These are phyloP conservation scores for Crucibulum laeve DNA, from an alignment of 768 basidiomycete genomes.

Conservation along the genomic window DNA sequence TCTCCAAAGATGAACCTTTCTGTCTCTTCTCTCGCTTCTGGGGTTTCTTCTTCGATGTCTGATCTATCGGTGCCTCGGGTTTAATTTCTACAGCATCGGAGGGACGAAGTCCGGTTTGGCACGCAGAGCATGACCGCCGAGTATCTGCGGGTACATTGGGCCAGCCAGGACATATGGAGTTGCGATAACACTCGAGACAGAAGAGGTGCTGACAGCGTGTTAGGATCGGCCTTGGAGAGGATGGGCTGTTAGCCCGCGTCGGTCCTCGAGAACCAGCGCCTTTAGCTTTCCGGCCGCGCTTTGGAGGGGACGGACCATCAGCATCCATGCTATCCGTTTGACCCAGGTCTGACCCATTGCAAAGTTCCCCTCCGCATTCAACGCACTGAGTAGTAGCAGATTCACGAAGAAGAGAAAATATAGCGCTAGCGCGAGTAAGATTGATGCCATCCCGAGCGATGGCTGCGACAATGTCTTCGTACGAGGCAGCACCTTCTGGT, in stretches of 20 bases:
- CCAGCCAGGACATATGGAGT: constrained; percentile 76
- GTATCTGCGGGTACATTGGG: constrained; percentile 60
- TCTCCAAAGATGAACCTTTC: constrained; percentile 48
- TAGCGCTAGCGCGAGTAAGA: constrained; percentile 66
- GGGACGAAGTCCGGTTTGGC: constrained; percentile 62
- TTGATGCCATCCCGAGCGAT: constrained; percentile 81
- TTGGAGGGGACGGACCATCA: constrained; percentile 44
- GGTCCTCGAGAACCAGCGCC: constrained; percentile 54
- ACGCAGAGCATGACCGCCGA: constrained; percentile 70
- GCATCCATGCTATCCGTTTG: constrained; percentile 43
- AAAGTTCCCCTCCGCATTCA: constrained; percentile 81
- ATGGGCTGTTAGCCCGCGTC: constrained; percentile 74
- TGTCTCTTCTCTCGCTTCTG: constrained; percentile 63
- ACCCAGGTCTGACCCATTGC: constrained; percentile 39
- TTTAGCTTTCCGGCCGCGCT: constrained; percentile 48
- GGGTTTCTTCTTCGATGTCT: constrained; percentile 54
- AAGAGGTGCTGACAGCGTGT: constrained; percentile 95
- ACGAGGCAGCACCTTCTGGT: constrained; percentile 52
- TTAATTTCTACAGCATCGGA: constrained; percentile 83
- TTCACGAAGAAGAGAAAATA: constrained; percentile 83
- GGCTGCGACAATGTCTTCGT: constrained; percentile 74
- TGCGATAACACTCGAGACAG: constrained; percentile 82
- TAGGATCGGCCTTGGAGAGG: constrained; percentile 60
- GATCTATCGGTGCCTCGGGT: constrained; percentile 46
- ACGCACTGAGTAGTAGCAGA: constrained; percentile 85